phyloP scores from a whole-genome alignment of 495 filamentous ascomycete species.

The Neurospora sp. region DNA sequence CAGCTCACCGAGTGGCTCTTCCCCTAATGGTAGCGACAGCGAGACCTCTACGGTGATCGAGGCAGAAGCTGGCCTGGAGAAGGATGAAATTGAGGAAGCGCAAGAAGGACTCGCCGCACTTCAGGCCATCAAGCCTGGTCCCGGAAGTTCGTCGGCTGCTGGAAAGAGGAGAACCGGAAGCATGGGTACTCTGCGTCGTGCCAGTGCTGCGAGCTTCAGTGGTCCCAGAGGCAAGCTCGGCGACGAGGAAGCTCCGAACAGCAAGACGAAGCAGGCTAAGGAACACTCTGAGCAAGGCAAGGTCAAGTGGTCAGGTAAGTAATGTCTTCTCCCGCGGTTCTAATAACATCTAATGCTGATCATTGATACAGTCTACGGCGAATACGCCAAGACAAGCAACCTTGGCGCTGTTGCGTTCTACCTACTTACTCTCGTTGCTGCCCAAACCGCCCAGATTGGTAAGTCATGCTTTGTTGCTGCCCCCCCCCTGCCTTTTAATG shows the following conservation, averaged over 20 bases:
- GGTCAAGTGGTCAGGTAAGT: slow-evolving; percentile 73
- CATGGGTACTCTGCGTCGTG: slow-evolving; percentile 69
- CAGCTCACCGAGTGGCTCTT: slow-evolving; percentile 13
- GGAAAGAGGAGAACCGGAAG: slow-evolving; percentile 55
- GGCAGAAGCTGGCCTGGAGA: slow-evolving; percentile 31
- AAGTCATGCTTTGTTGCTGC: slow-evolving; percentile 18
- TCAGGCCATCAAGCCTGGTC: slow-evolving; percentile 55
- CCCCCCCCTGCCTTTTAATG: background rate
- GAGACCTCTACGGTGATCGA: slow-evolving; percentile 55
- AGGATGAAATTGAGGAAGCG: slow-evolving; percentile 58
- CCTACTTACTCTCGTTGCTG: slow-evolving; percentile 60
- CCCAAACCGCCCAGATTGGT: slow-evolving; percentile 70
- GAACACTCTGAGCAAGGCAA: slow-evolving; percentile 88
- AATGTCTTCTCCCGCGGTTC: background rate
- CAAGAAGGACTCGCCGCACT: slow-evolving; percentile 61
- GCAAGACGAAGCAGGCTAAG: slow-evolving; percentile 75
- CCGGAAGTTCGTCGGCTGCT: slow-evolving; percentile 19
- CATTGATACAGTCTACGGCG: slow-evolving; percentile 49
- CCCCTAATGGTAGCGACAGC: slow-evolving; percentile 39
- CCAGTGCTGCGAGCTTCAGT: slow-evolving; percentile 83
- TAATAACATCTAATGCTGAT: slow-evolving; percentile 13
- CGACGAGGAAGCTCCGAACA: slow-evolving; percentile 66
- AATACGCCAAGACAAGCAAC: slow-evolving; percentile 93
- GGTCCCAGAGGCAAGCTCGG: slow-evolving; percentile 70
- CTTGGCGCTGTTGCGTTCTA: slow-evolving; percentile 76